Conservation (phyloP, 139 green algal genomes). For the Bryopsis sp. region DNA sequence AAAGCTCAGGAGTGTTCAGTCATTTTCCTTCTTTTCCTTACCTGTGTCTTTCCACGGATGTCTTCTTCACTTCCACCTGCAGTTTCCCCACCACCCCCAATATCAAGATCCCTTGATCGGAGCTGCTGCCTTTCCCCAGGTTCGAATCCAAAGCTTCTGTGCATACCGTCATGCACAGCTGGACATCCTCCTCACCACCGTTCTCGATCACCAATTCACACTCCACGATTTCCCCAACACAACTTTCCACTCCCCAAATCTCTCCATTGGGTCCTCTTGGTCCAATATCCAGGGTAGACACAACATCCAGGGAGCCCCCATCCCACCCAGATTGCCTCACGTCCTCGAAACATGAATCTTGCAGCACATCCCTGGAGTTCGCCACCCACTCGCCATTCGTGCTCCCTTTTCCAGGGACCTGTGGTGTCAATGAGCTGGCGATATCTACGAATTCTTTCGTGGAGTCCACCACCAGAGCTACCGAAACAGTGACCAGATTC, state of each 20-base stretch:
- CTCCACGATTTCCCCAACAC: constrained; percentile 9
- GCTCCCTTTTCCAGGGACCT: not conserved
- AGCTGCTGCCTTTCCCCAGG: too few relatives aligned
- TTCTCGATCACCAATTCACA: constrained; percentile 10
- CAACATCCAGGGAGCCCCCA: not conserved
- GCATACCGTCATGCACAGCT: not conserved
- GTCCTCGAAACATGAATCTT: not conserved
- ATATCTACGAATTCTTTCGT: constrained; percentile 9
- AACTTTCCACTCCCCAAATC: constrained; percentile 9
- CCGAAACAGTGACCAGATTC: not conserved
- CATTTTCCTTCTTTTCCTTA: not conserved
- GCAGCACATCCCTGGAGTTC: not conserved
- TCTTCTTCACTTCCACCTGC: not conserved
- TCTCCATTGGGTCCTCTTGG: constrained; percentile 19
- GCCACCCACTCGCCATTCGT: not conserved
- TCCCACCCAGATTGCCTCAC: not conserved
- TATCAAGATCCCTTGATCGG: not conserved
- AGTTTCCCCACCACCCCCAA: not conserved
- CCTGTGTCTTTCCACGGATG: not conserved
- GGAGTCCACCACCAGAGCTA: not conserved
- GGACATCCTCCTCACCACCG: not conserved
- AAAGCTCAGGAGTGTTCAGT: not conserved
- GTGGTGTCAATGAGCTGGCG: too few relatives aligned
- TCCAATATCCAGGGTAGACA: not conserved
- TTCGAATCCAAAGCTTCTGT: not conserved